A percentile compares a stretch with the other conserved stretches of the same genome.
Conservation (phyloP, 371 early-diverging fungal species). For the Mortierella sp. region DNA sequence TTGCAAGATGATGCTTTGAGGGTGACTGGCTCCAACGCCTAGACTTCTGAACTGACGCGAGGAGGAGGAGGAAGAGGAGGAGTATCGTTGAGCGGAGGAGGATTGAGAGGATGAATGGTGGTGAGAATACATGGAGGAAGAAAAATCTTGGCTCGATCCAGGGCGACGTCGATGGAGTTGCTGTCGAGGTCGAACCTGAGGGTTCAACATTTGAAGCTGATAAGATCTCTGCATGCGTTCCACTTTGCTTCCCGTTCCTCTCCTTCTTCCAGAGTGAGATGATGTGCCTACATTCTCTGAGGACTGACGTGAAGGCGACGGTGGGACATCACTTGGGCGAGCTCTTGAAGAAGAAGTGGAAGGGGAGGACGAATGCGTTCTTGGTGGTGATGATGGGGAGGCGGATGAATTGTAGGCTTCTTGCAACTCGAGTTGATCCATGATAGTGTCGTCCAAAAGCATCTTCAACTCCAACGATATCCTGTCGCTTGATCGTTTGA, state of each 20-base stretch:
- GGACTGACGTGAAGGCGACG: not conserved
- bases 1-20: conserved; percentile 36
- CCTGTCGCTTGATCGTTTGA: conserved; percentile 42
- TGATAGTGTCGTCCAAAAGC: conserved; percentile 28
- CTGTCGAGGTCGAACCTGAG: conserved; percentile 19
- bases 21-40: conserved; percentile 34
- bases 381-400: not conserved
- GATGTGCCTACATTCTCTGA: not conserved
- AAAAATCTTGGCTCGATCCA: not conserved
- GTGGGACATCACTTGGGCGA: not conserved
- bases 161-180: conserved; percentile 2
- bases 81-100: not conserved
- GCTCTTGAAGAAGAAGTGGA: not conserved
- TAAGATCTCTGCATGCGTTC: conserved; percentile 25
- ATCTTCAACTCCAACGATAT: conserved; percentile 43
- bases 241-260: conserved; percentile 6
- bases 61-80: not conserved
- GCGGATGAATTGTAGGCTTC: conserved; percentile 2
- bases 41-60: conserved; percentile 22
- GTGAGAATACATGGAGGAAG: not conserved
- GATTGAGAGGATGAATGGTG: not conserved
- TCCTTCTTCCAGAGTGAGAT: not conserved
- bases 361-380: not conserved
- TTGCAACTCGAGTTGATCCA: conserved; percentile 5
- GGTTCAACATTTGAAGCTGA: conserved; percentile 22